Conservation (phyloP, 1,284 basidiomycete species). For the Heterobasidion parviporum region DNA sequence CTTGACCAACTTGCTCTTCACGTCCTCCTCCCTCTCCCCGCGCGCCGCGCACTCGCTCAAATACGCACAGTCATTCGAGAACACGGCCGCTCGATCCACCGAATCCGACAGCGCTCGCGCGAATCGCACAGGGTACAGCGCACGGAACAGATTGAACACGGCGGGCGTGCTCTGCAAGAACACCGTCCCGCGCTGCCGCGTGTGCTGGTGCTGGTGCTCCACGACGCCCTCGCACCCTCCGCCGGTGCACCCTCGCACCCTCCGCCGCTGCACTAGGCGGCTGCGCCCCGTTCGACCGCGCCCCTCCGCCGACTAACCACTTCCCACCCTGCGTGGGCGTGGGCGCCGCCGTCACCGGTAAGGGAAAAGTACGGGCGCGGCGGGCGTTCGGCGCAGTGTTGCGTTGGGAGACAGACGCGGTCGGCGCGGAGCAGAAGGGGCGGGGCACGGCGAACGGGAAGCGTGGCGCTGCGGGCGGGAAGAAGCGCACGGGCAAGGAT, state of each 20-base stretch:
- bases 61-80: slow-evolving; percentile 82
- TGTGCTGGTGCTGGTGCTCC: slow-evolving; percentile 8
- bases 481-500: background rate
- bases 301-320: background rate
- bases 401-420: background rate
- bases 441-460: background rate
- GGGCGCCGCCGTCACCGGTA: background rate
- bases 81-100: slow-evolving; percentile 63
- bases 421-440: background rate
- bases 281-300: slow-evolving; percentile 6
- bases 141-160: slow-evolving; percentile 76
- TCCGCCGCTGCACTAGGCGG: slow-evolving; percentile 8
- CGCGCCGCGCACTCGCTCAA: slow-evolving; percentile 43
- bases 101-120: slow-evolving; percentile 41
- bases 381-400: slow-evolving; percentile 1
- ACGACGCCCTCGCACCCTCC: too few relatives aligned
- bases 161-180: slow-evolving; percentile 57
- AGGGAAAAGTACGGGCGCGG: slow-evolving; percentile 5
- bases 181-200: slow-evolving; percentile 7
- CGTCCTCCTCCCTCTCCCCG: slow-evolving; percentile 17
- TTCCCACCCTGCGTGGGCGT: background rate
- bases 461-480: background rate
- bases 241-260: slow-evolving; percentile 8
- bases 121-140: slow-evolving; percentile 72
- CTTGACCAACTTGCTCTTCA: slow-evolving; percentile 43